phyloP scores from a whole-genome alignment of 73 alveolate species.

The Tetrahymena malaccensis region DNA sequence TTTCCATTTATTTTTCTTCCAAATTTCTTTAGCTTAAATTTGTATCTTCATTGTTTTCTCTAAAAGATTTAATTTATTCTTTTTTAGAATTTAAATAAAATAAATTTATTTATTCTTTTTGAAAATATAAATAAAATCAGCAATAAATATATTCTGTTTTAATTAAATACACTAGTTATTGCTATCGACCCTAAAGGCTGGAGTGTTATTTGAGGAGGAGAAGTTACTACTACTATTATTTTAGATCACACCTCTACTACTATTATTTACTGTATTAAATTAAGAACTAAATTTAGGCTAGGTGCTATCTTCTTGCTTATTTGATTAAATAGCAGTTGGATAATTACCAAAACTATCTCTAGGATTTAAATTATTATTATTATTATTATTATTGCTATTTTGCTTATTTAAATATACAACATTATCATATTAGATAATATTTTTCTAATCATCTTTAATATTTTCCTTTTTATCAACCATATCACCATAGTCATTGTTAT shows the following conservation, averaged over 20 bases:
- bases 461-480: neutral
- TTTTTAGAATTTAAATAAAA: neutral
- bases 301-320: neutral
- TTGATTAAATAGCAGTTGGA: neutral
- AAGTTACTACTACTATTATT: neutral
- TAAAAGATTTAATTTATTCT: neutral
- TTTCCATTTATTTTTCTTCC: neutral
- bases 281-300: neutral
- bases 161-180: neutral
- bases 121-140: too few species aligned
- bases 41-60: neutral
- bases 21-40: neutral
- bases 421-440: neutral
- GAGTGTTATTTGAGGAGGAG: neutral
- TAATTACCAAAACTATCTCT: neutral
- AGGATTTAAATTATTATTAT: neutral
- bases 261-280: neutral
- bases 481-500: neutral
- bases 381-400: neutral
- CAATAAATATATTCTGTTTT: too few species aligned
- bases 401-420: neutral
- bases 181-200: neutral
- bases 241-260: neutral
- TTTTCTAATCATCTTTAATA: neutral
- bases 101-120: neutral